Conservation (phyloP, 2,329 filamentous ascomycete species). For the Atkinsonella texensis region DNA sequence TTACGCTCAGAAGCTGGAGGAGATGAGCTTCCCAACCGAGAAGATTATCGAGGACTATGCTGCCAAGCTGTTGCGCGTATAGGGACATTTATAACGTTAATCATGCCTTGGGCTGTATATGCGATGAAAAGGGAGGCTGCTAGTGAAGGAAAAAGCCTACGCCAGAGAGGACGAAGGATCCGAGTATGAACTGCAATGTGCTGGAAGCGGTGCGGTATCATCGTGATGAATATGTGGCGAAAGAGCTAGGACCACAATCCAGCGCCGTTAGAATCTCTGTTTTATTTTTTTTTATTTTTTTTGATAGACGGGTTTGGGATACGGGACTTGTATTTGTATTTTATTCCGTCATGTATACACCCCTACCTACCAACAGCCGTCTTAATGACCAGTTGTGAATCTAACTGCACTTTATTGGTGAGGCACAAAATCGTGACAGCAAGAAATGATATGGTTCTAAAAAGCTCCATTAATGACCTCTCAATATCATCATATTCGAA, state of each 20-base stretch:
- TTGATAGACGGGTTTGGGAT: slow-evolving; percentile 25
- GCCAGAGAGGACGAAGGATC: not conserved
- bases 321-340: slow-evolving; percentile 31
- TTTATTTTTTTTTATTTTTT: slow-evolving; percentile 14
- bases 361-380: slow-evolving; percentile 14
- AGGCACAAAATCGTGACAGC: too few species aligned
- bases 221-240: slow-evolving; percentile 2
- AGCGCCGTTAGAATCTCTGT: slow-evolving; percentile 12
- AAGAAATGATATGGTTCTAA: too few species aligned
- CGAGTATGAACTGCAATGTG: slow-evolving; percentile 2
- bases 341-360: slow-evolving; percentile 26
- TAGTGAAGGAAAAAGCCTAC: not conserved
- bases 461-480: too few species aligned
- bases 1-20: slow-evolving; percentile 84
- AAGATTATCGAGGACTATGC: slow-evolving; percentile 76
- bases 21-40: slow-evolving; percentile 91
- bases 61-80: slow-evolving; percentile 77
- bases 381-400: slow-evolving; percentile 13
- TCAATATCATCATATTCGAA: too few species aligned
- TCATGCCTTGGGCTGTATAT: not conserved
- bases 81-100: slow-evolving; percentile 17
- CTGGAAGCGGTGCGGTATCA: slow-evolving; percentile 6
- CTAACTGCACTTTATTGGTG: too few species aligned
- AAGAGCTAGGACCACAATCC: slow-evolving; percentile 9
- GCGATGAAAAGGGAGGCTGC: not conserved